These are phyloP conservation scores for Aquilaria yunnanensis DNA, from an alignment of 345 rosid species.

Conservation along the genomic window DNA sequence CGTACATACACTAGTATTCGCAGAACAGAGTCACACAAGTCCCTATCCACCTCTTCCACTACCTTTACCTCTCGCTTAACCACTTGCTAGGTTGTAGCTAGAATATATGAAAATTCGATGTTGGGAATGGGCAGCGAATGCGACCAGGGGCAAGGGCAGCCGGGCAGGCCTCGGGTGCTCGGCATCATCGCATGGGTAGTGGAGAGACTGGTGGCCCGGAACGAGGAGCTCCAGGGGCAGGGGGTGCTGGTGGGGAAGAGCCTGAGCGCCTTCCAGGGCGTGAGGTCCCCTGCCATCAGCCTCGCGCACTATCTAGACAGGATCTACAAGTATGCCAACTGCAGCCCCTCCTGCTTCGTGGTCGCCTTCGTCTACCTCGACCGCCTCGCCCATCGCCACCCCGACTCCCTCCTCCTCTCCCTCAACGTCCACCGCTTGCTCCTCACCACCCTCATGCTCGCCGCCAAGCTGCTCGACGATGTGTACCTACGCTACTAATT, in stretches of 20 bases:
- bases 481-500: conserved; percentile 39
- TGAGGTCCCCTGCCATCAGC: conserved; percentile 72
- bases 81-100: no score
- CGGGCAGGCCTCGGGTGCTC: conserved; percentile 59
- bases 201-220: conserved; percentile 74
- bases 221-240: conserved; percentile 16
- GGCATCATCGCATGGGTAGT: conserved; percentile 53
- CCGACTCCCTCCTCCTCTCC: conserved; percentile 64
- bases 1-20: no score
- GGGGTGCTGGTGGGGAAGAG: conserved; percentile 37
- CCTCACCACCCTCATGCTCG: conserved; percentile 82
- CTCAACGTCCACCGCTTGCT: conserved; percentile 78
- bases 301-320: conserved; percentile 76
- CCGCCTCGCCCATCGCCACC: conserved; percentile 65
- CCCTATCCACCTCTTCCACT: no score
- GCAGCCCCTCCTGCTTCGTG: conserved; percentile 90
- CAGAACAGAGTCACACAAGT: no score
- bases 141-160: conserved; percentile 28
- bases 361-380: conserved; percentile 78
- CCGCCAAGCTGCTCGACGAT: conserved; percentile 87
- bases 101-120: no score
- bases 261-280: conserved; percentile 70
- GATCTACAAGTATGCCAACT: conserved; percentile 71
- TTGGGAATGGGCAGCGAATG: conserved; percentile 1
- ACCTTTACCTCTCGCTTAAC: no score